Percentiles rank a stretch among this genome's conserved stretches.
phyloP scores from a whole-genome alignment of 352 stramenopile species.

The Pseudoperonospora humuli region DNA sequence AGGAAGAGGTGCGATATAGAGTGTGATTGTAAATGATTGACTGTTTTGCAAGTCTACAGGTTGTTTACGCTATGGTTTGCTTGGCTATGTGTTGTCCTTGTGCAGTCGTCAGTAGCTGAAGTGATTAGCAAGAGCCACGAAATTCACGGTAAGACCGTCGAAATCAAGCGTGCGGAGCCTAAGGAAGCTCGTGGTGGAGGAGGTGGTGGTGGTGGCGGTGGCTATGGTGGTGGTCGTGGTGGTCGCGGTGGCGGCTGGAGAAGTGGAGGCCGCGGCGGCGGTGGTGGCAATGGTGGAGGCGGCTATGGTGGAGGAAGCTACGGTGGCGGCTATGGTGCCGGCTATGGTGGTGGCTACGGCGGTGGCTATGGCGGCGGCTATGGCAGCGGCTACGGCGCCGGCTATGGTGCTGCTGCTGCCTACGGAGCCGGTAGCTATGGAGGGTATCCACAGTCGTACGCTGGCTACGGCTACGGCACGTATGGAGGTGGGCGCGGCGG shows the following conservation, averaged over 20 bases:
- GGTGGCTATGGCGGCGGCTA: slow-evolving; percentile 28
- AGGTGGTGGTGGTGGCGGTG: slow-evolving; percentile 21
- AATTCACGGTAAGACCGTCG: slow-evolving; percentile 86
- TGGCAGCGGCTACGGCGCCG: slow-evolving; percentile 20
- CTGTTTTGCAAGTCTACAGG: background rate
- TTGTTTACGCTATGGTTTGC: background rate
- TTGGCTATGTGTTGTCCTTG: slow-evolving; percentile 3
- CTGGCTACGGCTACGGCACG: slow-evolving; percentile 34
- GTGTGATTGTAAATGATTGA: background rate
- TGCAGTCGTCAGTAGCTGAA: slow-evolving; percentile 71
- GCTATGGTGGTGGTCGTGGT: slow-evolving; percentile 22
- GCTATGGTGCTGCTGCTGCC: slow-evolving; percentile 23
- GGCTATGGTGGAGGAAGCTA: slow-evolving; percentile 16
- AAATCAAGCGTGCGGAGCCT: slow-evolving; percentile 84
- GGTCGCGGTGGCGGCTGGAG: slow-evolving; percentile 18
- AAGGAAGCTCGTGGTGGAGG: slow-evolving; percentile 52
- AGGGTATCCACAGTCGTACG: slow-evolving; percentile 31
- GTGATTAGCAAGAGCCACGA: slow-evolving; percentile 86
- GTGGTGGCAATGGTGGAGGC: slow-evolving; percentile 20
- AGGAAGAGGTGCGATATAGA: slow-evolving; percentile 59
- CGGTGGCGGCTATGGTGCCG: slow-evolving; percentile 19
- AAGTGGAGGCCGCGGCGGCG: slow-evolving; percentile 22
- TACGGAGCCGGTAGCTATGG: slow-evolving; percentile 33
- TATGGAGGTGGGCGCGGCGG: slow-evolving; percentile 37
- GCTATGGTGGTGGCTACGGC: slow-evolving; percentile 19